Evolutionary conservation across 2,329 filamentous ascomycete species (phyloP).

Genomic region (Cordyceps farinosa): DNA sequence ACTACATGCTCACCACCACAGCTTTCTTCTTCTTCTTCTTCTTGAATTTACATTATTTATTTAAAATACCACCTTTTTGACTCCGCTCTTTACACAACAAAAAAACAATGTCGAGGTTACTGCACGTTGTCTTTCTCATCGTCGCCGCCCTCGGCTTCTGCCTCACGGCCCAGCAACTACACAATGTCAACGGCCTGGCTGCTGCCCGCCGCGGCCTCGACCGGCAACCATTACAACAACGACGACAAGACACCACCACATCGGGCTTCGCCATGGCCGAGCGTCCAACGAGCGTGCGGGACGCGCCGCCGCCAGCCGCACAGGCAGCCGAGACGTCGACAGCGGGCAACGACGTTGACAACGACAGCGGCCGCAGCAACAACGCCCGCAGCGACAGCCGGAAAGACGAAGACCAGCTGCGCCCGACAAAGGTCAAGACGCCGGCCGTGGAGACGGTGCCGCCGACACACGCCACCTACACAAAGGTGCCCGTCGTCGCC

Average conservation of each 20-base stretch:
- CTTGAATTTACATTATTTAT: not conserved
- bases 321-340: not conserved
- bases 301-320: not conserved
- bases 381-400: not conserved
- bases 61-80: not conserved
- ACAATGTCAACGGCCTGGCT: not conserved
- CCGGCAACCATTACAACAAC: not conserved
- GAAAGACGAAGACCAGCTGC: not conserved
- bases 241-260: not conserved
- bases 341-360: not conserved
- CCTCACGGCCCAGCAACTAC: constrained; percentile 6
- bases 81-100: not conserved
- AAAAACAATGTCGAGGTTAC: not conserved
- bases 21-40: not conserved
- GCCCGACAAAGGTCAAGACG: constrained; percentile 13
- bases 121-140: constrained; percentile 6
- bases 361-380: not conserved
- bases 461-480: not conserved
- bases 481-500: constrained; percentile 12
- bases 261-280: not conserved
- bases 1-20: too few species aligned
- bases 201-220: not conserved
- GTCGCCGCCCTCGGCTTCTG: constrained; percentile 12
- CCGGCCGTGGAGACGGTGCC: constrained; percentile 10
- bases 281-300: not conserved